Conservation (phyloP, 495 filamentous ascomycete species). For the Penicillium samsonianum region DNA sequence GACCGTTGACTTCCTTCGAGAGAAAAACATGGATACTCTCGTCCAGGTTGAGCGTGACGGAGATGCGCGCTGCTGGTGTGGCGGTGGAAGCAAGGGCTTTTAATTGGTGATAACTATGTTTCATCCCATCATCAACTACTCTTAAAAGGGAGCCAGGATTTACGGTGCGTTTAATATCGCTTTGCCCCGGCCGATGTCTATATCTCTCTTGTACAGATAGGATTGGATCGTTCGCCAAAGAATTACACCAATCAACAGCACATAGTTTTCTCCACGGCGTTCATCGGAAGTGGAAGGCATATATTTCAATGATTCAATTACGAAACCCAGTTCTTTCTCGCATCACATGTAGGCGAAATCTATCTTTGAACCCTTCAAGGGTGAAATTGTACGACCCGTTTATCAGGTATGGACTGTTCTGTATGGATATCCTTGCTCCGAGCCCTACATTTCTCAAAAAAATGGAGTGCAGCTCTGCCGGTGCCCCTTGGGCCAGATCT, state of each 20-base stretch:
- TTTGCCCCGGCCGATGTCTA: not conserved
- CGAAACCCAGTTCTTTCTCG: not conserved
- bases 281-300: not conserved
- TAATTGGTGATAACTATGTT: slow-evolving; percentile 14
- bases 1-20: slow-evolving; percentile 56
- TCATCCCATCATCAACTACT: not conserved
- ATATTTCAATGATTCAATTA: not conserved
- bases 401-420: not conserved
- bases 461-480: not conserved
- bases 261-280: slow-evolving; percentile 2
- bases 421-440: not conserved
- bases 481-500: slow-evolving; percentile 1
- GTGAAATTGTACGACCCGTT: slow-evolving; percentile 4
- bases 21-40: slow-evolving; percentile 68
- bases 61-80: slow-evolving; percentile 79
- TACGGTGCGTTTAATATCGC: not conserved
- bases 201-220: slow-evolving; percentile 15
- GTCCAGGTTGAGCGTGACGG: slow-evolving; percentile 78
- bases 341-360: slow-evolving; percentile 5
- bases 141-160: not conserved
- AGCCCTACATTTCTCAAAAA: not conserved
- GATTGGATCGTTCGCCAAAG: slow-evolving; percentile 9
- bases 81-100: slow-evolving; percentile 40
- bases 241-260: slow-evolving; percentile 11
- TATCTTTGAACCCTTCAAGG: not conserved